Percentiles rank a stretch among this genome's conserved stretches.
phyloP scores from a whole-genome alignment of 441 rosid genomes.

The Adansonia madagascariensis region DNA sequence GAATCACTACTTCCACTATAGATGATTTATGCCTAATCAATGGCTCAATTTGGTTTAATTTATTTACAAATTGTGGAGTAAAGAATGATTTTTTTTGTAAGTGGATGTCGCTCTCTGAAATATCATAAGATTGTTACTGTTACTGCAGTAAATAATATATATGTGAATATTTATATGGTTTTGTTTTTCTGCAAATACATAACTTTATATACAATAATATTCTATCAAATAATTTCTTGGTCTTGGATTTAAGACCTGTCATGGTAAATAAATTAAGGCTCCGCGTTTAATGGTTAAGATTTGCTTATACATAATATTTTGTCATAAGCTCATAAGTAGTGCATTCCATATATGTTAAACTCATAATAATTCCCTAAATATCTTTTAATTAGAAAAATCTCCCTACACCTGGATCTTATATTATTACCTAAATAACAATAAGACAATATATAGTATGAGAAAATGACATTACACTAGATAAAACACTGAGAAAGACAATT shows the following conservation, averaged over 20 bases:
- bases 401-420: neutral
- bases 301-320: neutral
- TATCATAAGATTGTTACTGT: neutral
- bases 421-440: neutral
- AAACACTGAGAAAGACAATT: neutral
- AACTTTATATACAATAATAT: neutral
- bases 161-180: neutral
- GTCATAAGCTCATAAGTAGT: neutral
- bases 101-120: neutral
- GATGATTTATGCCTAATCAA: neutral
- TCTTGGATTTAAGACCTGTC: neutral
- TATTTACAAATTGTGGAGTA: neutral
- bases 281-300: neutral
- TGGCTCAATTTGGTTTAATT: neutral
- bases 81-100: neutral
- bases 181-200: neutral
- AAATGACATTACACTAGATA: constrained; percentile 2
- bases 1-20: neutral
- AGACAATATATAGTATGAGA: neutral
- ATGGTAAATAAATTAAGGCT: neutral
- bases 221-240: no score
- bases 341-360: neutral
- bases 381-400: neutral
- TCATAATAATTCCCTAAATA: neutral
- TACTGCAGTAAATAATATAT: neutral